phyloP scores from a whole-genome alignment of 768 basidiomycete species.

The Lactarius deliciosus region DNA sequence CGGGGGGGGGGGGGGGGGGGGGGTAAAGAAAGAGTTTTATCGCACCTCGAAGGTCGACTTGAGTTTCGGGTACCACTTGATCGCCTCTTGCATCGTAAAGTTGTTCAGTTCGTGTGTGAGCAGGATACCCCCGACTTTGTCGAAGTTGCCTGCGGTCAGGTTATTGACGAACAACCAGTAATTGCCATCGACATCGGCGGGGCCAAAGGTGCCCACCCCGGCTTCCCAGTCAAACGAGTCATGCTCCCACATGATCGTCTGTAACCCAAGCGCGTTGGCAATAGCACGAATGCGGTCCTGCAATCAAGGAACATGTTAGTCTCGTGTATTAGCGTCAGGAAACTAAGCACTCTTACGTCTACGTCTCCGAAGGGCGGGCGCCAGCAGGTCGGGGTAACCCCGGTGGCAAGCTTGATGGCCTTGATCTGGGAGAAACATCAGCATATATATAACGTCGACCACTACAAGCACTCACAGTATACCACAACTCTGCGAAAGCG shows the following conservation, averaged over 20 bases:
- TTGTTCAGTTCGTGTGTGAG: constrained; percentile 61
- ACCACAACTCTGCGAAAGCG: constrained; percentile 78
- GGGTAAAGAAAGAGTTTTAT: not conserved
- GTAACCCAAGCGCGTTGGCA: constrained; percentile 62
- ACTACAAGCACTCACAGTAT: constrained; percentile 45
- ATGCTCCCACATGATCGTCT: constrained; percentile 71
- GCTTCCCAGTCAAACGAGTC: constrained; percentile 71
- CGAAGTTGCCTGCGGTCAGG: constrained; percentile 16
- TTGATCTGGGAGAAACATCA: constrained; percentile 39
- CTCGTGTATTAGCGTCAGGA: not conserved
- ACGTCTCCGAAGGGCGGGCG: constrained; percentile 63
- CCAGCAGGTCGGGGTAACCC: constrained; percentile 62
- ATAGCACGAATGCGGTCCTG: constrained; percentile 70
- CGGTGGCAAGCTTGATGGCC: constrained; percentile 53
- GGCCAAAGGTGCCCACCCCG: constrained; percentile 7
- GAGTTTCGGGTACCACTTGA: constrained; percentile 50
- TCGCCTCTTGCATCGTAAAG: constrained; percentile 59
- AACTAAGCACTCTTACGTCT: constrained; percentile 39
- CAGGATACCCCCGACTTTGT: constrained; percentile 46
- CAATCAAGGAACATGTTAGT: not conserved
- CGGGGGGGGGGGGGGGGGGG: too few relatives aligned
- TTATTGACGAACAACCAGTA: constrained; percentile 23
- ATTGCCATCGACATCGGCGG: constrained; percentile 14
- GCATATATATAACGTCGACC: not conserved
- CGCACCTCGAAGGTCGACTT: constrained; percentile 47